Evolutionary conservation across 2,329 filamentous ascomycete genomes (phyloP).

Genomic region (Xylariaceae sp.): DNA sequence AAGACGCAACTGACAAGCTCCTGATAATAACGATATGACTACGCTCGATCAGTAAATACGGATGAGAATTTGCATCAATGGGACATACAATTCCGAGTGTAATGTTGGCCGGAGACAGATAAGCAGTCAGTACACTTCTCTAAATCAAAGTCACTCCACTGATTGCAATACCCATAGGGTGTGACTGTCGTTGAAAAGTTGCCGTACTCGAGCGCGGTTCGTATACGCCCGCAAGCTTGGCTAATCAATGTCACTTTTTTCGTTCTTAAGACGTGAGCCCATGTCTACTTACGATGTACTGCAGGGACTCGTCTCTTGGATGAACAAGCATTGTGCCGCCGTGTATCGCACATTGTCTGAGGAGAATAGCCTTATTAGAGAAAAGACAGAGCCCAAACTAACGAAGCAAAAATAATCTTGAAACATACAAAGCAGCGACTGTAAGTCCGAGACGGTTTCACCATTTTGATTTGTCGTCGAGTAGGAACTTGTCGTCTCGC

Average conservation of each 20-base stretch:
- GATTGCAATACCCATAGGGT: slow-evolving; percentile 52
- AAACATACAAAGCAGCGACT: slow-evolving; percentile 52
- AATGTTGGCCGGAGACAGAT: slow-evolving; percentile 35
- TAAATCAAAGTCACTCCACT: slow-evolving; percentile 41
- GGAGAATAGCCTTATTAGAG: slow-evolving; percentile 5
- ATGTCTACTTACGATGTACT: slow-evolving; percentile 45
- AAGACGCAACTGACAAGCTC: slow-evolving; percentile 53
- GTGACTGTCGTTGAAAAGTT: slow-evolving; percentile 45
- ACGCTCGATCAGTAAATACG: slow-evolving; percentile 14
- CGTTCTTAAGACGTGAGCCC: not conserved
- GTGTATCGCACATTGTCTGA: slow-evolving; percentile 57
- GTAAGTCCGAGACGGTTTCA: slow-evolving; percentile 43
- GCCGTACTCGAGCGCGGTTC: slow-evolving; percentile 44
- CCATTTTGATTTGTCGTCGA: slow-evolving; percentile 34
- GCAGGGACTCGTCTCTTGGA: slow-evolving; percentile 44
- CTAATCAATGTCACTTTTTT: slow-evolving; percentile 36
- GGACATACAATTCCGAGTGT: slow-evolving; percentile 51
- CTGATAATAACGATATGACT: slow-evolving; percentile 43
- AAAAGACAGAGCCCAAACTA: not conserved
- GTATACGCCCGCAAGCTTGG: slow-evolving; percentile 49
- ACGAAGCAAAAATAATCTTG: not conserved
- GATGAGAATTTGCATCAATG: not conserved
- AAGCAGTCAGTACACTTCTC: slow-evolving; percentile 49
- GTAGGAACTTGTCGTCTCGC: slow-evolving; percentile 50
- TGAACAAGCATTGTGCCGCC: slow-evolving; percentile 51